Base-by-base conservation (phyloP, 345 rosid species). In the Anastatica hierochuntica region DNA sequence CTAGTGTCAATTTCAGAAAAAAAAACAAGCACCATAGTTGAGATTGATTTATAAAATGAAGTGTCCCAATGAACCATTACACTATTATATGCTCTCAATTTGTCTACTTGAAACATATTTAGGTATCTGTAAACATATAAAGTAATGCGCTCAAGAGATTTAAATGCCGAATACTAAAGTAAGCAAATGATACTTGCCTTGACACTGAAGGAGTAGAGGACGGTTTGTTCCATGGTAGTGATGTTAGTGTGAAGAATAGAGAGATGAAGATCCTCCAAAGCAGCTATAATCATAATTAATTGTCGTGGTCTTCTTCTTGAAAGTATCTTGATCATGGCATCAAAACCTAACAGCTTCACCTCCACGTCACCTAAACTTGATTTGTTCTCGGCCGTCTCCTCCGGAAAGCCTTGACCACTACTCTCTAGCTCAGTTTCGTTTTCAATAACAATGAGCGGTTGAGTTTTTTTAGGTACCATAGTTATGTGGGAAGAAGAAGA, bases 161-260 rank as follows among this genome's bases (percentile, higher is more conserved):
- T n/a, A n/a, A n/a, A n/a, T n/a, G n/a, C n/a, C n/a, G n/a, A n/a
- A n/a, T n/a, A n/a, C n/a, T 44, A 19, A 18, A 12, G 30, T 24
- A 51, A 43, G 23, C 17, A 52, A 19, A 36, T 21, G 21, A 55
- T 34, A 40, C 46, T 37, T 73, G 82, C 98, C 94, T 88, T 92
- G 73, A 83, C 97, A 40, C 81, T 92, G 50, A 92, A 88, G 40
- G 98, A 92, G 67, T 88, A 88, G 12, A 92, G 85, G 38, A 92
- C 97, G 9, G 95, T 92, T 70, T 88, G 97, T 53, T 88, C 97
- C 54, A 88, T 85, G 71, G 95, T 88, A 48, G 98, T 88, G 62
- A 92, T 92, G 67, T 85, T 92, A 66, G 94, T 83, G 62, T 88
- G 97, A 27, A 88, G 86, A 29, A 92, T 80, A 34, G 67, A 88